Evolutionary conservation across 1,284 basidiomycete genomes (phyloP).

Genomic region (Ustilago nuda): DNA sequence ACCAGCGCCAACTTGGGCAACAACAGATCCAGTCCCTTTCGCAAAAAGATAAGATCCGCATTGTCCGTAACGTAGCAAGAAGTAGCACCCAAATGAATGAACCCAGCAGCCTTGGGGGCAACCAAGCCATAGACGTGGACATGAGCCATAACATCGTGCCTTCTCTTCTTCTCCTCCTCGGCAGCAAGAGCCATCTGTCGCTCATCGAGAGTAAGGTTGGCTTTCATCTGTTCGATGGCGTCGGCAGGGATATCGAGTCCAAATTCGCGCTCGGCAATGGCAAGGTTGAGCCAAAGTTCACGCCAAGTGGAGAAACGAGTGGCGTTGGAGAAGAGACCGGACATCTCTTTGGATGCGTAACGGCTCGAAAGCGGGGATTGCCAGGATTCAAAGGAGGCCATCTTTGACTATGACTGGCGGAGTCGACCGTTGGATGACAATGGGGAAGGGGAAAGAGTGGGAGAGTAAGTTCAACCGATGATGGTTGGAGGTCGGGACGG

Average conservation of each 20-base stretch:
- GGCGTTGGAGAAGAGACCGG: constrained; percentile 89
- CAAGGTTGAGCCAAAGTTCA: constrained; percentile 94
- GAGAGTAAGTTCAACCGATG: neutral
- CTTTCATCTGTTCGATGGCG: constrained; percentile 93
- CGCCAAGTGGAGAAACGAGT: constrained; percentile 98
- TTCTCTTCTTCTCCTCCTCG: constrained; percentile 92
- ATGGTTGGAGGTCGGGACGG: neutral
- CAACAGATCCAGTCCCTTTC: constrained; percentile 84
- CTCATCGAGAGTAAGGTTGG: constrained; percentile 84
- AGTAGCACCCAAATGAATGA: constrained; percentile 96
- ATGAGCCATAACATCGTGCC: constrained; percentile 99
- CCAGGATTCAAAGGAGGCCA: constrained; percentile 61
- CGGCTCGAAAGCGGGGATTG: constrained; percentile 72
- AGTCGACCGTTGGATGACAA: neutral
- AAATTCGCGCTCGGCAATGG: constrained; percentile 94
- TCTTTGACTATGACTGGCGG: constrained; percentile 8
- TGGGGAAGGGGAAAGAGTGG: neutral
- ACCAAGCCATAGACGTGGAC: constrained; percentile 96
- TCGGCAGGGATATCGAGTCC: constrained; percentile 89
- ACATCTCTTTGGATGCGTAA: constrained; percentile 99
- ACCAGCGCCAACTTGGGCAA: constrained; percentile 88
- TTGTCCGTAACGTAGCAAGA: constrained; percentile 97
- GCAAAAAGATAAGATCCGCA: constrained; percentile 94
- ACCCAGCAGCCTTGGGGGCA: constrained; percentile 93
- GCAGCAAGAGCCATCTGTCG: constrained; percentile 93